phyloP scores from a whole-genome alignment of 306 rosid species.

The Medicago lupulina region DNA sequence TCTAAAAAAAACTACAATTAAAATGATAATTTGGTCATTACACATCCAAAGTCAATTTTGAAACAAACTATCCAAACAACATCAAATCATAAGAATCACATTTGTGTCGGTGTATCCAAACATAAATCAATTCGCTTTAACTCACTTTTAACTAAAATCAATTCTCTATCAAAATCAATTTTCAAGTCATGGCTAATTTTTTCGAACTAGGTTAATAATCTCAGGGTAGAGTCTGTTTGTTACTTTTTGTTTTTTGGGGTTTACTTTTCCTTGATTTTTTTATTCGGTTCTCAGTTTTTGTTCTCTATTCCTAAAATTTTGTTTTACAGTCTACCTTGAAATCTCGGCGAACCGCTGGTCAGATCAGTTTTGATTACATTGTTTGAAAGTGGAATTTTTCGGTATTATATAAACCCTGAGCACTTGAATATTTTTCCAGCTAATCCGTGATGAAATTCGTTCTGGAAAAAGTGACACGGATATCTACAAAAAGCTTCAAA shows the following conservation, averaged over 20 bases:
- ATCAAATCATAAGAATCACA: too few relatives aligned
- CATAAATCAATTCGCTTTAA: too few relatives aligned
- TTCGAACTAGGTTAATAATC: too few relatives aligned
- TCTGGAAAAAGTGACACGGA: slow-evolving; percentile 82
- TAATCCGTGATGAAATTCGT: slow-evolving; percentile 89
- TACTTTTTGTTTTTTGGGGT: slow-evolving; percentile 16
- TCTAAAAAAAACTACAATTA: too few relatives aligned
- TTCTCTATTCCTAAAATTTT: slow-evolving; percentile 12
- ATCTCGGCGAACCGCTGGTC: not conserved
- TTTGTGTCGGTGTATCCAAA: too few relatives aligned
- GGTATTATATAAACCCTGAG: slow-evolving; percentile 25
- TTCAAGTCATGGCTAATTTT: not conserved
- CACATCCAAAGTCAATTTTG: too few relatives aligned
- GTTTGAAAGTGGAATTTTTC: slow-evolving; percentile 16
- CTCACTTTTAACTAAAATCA: too few relatives aligned
- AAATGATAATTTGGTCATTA: too few relatives aligned
- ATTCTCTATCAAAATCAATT: too few relatives aligned
- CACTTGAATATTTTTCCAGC: slow-evolving; percentile 53
- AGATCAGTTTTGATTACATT: not conserved
- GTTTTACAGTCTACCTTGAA: not conserved
- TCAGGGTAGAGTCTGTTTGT: too few relatives aligned
- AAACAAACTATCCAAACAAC: too few relatives aligned
- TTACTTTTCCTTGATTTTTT: slow-evolving; percentile 17
- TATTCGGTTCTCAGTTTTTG: not conserved
- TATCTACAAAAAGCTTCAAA: slow-evolving; percentile 80